Conservation (phyloP, 257 asterid genomes). For the Mentha longifolia region DNA sequence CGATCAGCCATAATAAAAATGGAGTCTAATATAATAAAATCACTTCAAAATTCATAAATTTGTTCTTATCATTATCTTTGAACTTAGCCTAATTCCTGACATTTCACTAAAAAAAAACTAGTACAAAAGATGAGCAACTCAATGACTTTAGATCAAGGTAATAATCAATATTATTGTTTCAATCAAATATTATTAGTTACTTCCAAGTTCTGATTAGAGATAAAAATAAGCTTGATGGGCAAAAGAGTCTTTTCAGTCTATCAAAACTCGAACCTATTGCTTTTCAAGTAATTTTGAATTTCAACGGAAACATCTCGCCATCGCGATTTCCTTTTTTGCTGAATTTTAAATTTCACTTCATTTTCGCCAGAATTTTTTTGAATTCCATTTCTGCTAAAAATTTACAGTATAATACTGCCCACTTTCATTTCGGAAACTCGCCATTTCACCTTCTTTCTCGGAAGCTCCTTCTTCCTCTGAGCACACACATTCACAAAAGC, state of each 20-base stretch:
- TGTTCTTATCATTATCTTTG: too few relatives aligned
- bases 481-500: background rate
- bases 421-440: slow-evolving; percentile 42
- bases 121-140: too few relatives aligned
- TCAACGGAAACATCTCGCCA: slow-evolving; percentile 20
- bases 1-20: too few relatives aligned
- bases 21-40: too few relatives aligned
- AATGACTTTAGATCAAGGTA: too few relatives aligned
- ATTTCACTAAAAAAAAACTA: too few relatives aligned
- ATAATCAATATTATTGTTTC: too few relatives aligned
- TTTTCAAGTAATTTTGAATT: slow-evolving; percentile 33
- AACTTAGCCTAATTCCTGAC: too few relatives aligned
- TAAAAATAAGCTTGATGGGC: slow-evolving; percentile 8
- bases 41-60: too few relatives aligned
- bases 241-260: background rate
- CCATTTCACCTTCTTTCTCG: slow-evolving; percentile 48
- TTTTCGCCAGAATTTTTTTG: background rate
- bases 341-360: slow-evolving; percentile 10
- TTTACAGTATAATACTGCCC: slow-evolving; percentile 44
- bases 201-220: too few relatives aligned
- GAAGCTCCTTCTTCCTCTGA: slow-evolving; percentile 14
- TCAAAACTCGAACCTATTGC: slow-evolving; percentile 27
- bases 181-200: too few relatives aligned
- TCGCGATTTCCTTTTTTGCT: slow-evolving; percentile 34
- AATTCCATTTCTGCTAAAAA: slow-evolving; percentile 10